Conservation (phyloP, 352 stramenopile species). For the Pythium sukuiense region DNA sequence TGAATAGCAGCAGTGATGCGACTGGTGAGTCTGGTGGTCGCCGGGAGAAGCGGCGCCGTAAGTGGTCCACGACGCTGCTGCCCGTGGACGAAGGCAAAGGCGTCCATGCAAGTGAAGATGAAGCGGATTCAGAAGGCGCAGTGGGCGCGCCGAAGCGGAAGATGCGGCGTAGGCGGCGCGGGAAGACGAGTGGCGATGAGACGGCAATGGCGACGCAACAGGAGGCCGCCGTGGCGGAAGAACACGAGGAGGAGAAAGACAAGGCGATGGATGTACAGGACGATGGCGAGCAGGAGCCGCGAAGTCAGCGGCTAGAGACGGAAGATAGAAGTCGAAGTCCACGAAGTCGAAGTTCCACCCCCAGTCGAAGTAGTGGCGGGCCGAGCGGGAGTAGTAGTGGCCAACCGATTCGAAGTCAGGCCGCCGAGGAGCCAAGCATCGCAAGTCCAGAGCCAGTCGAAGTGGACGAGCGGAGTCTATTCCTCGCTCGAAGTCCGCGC, state of each 20-base stretch:
- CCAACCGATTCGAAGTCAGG: slow-evolving; percentile 12
- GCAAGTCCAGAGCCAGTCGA: slow-evolving; percentile 30
- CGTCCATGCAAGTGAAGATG: not conserved
- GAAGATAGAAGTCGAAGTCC: slow-evolving; percentile 17
- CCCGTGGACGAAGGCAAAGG: slow-evolving; percentile 23
- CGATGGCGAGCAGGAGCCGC: not conserved
- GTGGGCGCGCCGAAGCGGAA: not conserved
- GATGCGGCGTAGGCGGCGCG: slow-evolving; percentile 10
- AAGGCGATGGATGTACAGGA: slow-evolving; percentile 8
- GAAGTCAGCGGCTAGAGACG: slow-evolving; percentile 4
- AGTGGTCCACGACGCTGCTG: slow-evolving; percentile 73
- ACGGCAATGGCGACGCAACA: not conserved
- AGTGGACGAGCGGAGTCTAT: slow-evolving; percentile 32
- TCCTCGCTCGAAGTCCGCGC: slow-evolving; percentile 63
- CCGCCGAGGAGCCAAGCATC: not conserved
- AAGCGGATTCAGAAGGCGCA: not conserved
- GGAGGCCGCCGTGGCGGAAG: not conserved
- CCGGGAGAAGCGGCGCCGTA: slow-evolving; percentile 54
- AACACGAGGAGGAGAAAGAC: not conserved
- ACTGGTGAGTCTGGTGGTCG: slow-evolving; percentile 3
- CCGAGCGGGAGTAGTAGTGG: slow-evolving; percentile 3
- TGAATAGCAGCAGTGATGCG: slow-evolving; percentile 1
- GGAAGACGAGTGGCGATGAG: slow-evolving; percentile 8
- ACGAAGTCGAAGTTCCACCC: slow-evolving; percentile 20
- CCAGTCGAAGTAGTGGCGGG: slow-evolving; percentile 18